phyloP scores from a whole-genome alignment of 2,329 filamentous ascomycete genomes.

The Dothideomycetidae sp. region DNA sequence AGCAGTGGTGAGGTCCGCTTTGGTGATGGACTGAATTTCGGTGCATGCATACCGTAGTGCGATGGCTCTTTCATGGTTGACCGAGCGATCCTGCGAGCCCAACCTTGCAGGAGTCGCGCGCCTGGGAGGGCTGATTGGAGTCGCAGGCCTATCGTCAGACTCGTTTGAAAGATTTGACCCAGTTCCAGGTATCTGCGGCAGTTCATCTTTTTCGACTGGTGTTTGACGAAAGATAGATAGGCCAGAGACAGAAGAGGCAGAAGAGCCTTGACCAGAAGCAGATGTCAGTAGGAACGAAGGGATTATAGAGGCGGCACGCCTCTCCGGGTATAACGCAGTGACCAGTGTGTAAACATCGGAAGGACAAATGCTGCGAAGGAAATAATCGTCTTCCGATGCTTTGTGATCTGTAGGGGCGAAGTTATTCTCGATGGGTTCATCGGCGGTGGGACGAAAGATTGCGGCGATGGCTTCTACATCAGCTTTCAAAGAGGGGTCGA shows the following conservation, averaged over 20 bases:
- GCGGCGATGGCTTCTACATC: constrained; percentile 60
- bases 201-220: constrained; percentile 4
- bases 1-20: neutral
- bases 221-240: constrained; percentile 33
- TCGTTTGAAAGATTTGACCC: constrained; percentile 5
- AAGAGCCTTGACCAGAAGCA: constrained; percentile 29
- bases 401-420: neutral
- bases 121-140: neutral
- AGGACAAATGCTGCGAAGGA: constrained; percentile 41
- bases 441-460: constrained; percentile 38
- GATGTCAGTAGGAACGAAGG: constrained; percentile 7
- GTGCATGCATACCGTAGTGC: constrained; percentile 5
- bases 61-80: neutral
- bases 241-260: constrained; percentile 36
- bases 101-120: neutral
- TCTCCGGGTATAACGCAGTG: constrained; percentile 70
- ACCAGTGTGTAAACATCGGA: constrained; percentile 68
- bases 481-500: constrained; percentile 46
- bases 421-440: neutral
- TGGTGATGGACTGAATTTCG: constrained; percentile 6
- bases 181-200: constrained; percentile 6
- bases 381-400: constrained; percentile 1
- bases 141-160: constrained; percentile 2
- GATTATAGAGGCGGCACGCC: constrained; percentile 44
- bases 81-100: neutral